Conservation (phyloP, 228 moss, liverwort and hornwort species). For the Sphagnum magellanicum region DNA sequence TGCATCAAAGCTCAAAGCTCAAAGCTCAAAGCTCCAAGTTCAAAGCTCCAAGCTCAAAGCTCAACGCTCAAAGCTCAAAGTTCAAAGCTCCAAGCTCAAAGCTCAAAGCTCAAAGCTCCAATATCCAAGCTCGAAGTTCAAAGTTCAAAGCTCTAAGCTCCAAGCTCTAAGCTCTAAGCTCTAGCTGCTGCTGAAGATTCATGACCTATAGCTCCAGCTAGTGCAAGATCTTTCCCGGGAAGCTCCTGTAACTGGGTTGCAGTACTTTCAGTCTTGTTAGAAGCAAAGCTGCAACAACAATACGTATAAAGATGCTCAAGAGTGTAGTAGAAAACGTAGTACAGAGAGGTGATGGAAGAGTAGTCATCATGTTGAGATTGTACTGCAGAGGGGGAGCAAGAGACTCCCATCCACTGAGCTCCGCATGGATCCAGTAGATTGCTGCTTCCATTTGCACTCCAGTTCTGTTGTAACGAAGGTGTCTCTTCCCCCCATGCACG, state of each 20-base stretch:
- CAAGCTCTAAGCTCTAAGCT: background rate
- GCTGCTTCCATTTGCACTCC: background rate
- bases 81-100: background rate
- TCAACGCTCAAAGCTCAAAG: background rate
- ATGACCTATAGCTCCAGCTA: no score
- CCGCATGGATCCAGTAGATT: background rate
- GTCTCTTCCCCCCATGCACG: background rate
- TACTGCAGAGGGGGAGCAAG: background rate
- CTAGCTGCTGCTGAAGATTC: no score
- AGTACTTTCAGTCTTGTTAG: no score
- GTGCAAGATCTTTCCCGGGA: no score
- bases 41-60: no score
- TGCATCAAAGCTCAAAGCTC: background rate
- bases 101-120: no score
- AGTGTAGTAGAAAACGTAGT: background rate
- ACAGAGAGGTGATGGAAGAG: background rate
- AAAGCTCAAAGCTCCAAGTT: background rate
- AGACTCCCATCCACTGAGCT: background rate
- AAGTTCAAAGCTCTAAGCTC: background rate
- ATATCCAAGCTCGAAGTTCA: background rate
- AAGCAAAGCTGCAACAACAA: background rate
- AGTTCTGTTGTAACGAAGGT: background rate
- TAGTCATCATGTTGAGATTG: background rate
- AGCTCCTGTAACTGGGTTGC: no score
- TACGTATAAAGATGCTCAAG: no score